A percentile compares a stretch with the other conserved stretches of the same genome.
Evolutionary conservation across 176 grass and related monocot genomes (phyloP).

Genomic region (Oryza officinalis): DNA sequence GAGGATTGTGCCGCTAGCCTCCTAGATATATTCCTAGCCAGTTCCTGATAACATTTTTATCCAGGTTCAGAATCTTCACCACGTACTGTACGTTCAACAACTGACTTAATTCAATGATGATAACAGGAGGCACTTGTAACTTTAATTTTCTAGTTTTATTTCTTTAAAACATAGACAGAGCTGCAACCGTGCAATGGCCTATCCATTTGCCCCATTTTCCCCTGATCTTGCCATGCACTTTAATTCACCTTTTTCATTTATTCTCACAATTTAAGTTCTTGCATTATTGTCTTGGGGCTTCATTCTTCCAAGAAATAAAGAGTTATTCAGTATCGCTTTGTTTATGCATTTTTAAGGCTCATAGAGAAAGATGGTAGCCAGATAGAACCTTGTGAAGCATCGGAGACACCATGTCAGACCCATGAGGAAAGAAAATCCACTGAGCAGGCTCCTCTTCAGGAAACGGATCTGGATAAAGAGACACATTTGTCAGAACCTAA

Average conservation of each 20-base stretch:
- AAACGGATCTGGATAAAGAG: constrained; percentile 33
- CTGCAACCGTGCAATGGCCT: neutral
- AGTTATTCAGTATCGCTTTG: neutral
- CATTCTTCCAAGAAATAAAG: neutral
- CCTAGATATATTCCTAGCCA: neutral
- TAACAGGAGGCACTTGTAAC: neutral
- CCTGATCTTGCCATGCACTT: neutral
- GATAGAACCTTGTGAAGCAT: constrained; percentile 5
- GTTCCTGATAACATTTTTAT: neutral
- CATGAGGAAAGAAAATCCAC: constrained; percentile 27
- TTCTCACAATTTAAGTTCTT: constrained; percentile 8
- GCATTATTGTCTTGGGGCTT: neutral
- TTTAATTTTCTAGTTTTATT: neutral
- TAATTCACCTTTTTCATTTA: neutral
- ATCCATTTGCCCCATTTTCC: neutral
- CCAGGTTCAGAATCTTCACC: neutral
- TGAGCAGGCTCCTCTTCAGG: constrained; percentile 48
- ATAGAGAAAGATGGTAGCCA: constrained; percentile 27
- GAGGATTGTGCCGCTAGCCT: neutral
- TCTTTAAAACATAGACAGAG: neutral
- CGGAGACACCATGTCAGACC: constrained; percentile 15
- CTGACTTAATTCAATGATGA: neutral
- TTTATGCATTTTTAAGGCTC: constrained; percentile 34
- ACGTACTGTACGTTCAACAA: neutral
- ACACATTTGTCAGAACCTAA: constrained; percentile 32